These are phyloP conservation scores for Akanthomyces muscarius DNA, from an alignment of 2,329 filamentous ascomycete species.

Conservation along the genomic window DNA sequence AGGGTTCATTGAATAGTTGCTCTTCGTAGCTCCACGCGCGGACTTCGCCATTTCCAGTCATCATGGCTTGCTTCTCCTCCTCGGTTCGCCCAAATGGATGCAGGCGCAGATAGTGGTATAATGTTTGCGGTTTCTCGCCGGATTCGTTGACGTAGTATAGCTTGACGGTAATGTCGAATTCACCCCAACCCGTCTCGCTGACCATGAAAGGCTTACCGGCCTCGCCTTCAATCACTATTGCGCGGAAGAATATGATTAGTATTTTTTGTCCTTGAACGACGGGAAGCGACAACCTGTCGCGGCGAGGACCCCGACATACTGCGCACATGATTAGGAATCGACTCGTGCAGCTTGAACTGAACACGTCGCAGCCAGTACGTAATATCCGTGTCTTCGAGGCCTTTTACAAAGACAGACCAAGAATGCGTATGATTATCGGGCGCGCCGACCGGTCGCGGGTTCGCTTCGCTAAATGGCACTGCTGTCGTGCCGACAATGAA, in stretches of 20 bases:
- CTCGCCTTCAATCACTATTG: constrained; percentile 65
- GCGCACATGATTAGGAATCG: constrained; percentile 85
- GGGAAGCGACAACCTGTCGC: not conserved
- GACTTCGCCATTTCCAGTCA: constrained; percentile 59
- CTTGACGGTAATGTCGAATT: constrained; percentile 95
- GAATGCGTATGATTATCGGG: constrained; percentile 93
- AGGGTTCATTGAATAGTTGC: constrained; percentile 95
- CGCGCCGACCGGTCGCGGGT: constrained; percentile 70
- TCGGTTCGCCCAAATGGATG: constrained; percentile 87
- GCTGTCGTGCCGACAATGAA: constrained; percentile 79
- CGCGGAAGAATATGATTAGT: not conserved
- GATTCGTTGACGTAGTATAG: constrained; percentile 87
- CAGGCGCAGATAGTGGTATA: constrained; percentile 87
- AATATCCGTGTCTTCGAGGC: constrained; percentile 83
- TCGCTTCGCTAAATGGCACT: constrained; percentile 71
- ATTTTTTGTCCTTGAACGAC: not conserved
- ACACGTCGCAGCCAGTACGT: constrained; percentile 96
- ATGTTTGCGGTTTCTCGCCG: constrained; percentile 89
- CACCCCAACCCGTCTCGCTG: constrained; percentile 92
- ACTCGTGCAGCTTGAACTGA: constrained; percentile 97
- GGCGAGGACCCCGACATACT: constrained; percentile 44
- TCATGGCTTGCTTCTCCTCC: constrained; percentile 61
- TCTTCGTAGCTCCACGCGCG: constrained; percentile 84
- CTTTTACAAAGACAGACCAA: constrained; percentile 92
- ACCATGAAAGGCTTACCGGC: constrained; percentile 71